These are phyloP conservation scores for Chaetomiaceae sp. DNA, from an alignment of 2,329 filamentous ascomycete species.

Conservation along the genomic window DNA sequence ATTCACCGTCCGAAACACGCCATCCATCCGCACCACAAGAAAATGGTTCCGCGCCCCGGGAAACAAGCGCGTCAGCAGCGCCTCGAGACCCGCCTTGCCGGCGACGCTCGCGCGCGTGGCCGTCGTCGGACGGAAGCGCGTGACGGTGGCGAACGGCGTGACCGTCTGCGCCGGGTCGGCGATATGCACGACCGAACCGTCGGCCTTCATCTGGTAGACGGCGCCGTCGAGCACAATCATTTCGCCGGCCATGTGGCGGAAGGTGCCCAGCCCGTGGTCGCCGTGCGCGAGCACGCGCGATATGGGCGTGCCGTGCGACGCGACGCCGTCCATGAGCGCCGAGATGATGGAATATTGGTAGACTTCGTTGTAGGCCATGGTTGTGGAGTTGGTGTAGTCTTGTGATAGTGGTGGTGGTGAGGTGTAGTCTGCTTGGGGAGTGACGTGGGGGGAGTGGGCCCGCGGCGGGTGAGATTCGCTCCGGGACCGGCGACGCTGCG, in stretches of 20 bases:
- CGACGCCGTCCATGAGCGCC: constrained; percentile 32
- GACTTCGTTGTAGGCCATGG: constrained; percentile 30
- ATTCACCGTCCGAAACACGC: constrained; percentile 26
- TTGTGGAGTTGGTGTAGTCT: not conserved
- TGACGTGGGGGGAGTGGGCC: not conserved
- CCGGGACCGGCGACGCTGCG: not conserved
- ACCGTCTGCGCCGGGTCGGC: constrained; percentile 22
- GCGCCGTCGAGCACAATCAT: constrained; percentile 31
- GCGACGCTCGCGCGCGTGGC: constrained; percentile 17
- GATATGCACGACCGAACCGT: constrained; percentile 27
- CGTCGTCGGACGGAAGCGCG: constrained; percentile 26
- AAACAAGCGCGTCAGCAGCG: constrained; percentile 22
- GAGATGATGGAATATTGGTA: constrained; percentile 33
- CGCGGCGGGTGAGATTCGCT: too few relatives aligned
- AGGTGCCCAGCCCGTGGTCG: constrained; percentile 33
- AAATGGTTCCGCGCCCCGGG: constrained; percentile 28
- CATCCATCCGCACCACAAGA: constrained; percentile 28
- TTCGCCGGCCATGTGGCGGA: constrained; percentile 31
- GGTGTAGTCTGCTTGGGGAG: not conserved
- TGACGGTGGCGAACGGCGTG: constrained; percentile 32
- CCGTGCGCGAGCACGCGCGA: constrained; percentile 27
- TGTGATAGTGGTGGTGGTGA: not conserved
- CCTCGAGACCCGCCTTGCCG: constrained; percentile 26
- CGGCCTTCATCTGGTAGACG: constrained; percentile 32
- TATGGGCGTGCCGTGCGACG: constrained; percentile 28